Percentiles rank a stretch among this genome's conserved stretches.
Evolutionary conservation across 202 grass and related monocot genomes (phyloP).

Genomic region (Carex sylvatica): DNA sequence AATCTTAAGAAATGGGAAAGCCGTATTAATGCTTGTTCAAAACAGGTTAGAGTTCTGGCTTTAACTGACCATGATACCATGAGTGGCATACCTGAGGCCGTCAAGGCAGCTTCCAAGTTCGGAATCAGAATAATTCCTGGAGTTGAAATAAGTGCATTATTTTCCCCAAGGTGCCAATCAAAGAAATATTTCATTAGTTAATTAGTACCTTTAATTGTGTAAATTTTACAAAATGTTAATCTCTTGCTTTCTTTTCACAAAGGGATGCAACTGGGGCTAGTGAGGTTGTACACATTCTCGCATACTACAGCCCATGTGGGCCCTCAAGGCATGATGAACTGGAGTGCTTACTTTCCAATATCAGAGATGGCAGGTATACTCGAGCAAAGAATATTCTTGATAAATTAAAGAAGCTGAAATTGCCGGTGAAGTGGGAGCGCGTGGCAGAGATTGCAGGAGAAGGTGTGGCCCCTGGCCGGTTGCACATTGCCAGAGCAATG

Average conservation of each 20-base stretch:
- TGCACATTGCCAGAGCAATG: constrained; percentile 83
- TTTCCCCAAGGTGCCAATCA: constrained; percentile 61
- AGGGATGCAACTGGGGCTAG: constrained; percentile 54
- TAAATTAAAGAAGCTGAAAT: constrained; percentile 60
- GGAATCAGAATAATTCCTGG: constrained; percentile 89
- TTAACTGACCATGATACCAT: constrained; percentile 96
- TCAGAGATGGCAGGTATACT: constrained; percentile 69
- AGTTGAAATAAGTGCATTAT: constrained; percentile 81
- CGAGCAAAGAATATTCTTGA: constrained; percentile 70
- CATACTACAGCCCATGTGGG: constrained; percentile 84
- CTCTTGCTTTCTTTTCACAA: constrained; percentile 25
- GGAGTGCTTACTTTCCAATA: constrained; percentile 58
- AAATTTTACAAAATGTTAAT: constrained; percentile 14
- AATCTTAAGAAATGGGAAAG: constrained; percentile 20
- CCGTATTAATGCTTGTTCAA: constrained; percentile 22
- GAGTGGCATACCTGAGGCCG: constrained; percentile 76
- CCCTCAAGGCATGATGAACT: constrained; percentile 55
- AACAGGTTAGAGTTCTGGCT: constrained; percentile 84
- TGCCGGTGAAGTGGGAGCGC: constrained; percentile 64
- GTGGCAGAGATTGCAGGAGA: constrained; percentile 79
- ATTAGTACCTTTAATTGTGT: constrained; percentile 21
- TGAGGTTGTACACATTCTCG: constrained; percentile 85
- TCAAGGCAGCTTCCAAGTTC: constrained; percentile 55
- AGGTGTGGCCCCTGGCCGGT: constrained; percentile 74
- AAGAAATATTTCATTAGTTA: not conserved